Evolutionary conservation across 2,329 filamentous ascomycete species (phyloP), one percentile per base, ranked within the genome.

Genomic region (Colletotrichum nymphaeae): DNA sequence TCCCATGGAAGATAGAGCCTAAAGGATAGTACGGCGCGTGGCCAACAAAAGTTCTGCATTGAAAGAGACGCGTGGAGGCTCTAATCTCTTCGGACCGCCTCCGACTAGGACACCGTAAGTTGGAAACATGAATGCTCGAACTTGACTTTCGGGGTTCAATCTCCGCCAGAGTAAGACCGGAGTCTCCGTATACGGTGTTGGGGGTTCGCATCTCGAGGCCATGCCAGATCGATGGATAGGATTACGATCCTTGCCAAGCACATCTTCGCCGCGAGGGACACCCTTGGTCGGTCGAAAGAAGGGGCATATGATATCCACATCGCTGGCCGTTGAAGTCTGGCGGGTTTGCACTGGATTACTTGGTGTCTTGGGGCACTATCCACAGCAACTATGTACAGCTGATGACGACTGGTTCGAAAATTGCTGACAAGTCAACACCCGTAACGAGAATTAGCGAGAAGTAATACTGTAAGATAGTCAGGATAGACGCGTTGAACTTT

Each of bases 401-500:
- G 28, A 55, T 63, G 62, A 63, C 46, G 62, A 37, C 62, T 14
- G 52, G 5, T 2, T 32, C 6, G 7, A 2, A n/a, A 5, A 19
- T 52, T 32, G 46, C 49, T 56, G 53, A 65, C 52, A 19, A 28
- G 8, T 42, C 14, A 4, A 1, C 2, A 37, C 30, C 16, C 2
- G n/a, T 2, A 22, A 22, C 30, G 3, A 14, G 26, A 37, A 6
- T 14, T 32, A 37, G 5, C 12, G 24, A 16, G 5, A 28, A 37
- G 0, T 4, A 9, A 2, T n/a, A 46, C 22, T n/a, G 24, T 19
- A 11, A 11, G n/a, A 37, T 32, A 32, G 59, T 69, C 30, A 69
- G 42, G 32, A 11, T 35, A 52, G 53, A 72, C 66, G 59, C 69
- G 66, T 72, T n/a, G 56, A 5, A 6, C 16, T 58, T 19, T 1